Evolutionary conservation across 345 rosid genomes (phyloP).

Genomic region (Hevea brasiliensis): DNA sequence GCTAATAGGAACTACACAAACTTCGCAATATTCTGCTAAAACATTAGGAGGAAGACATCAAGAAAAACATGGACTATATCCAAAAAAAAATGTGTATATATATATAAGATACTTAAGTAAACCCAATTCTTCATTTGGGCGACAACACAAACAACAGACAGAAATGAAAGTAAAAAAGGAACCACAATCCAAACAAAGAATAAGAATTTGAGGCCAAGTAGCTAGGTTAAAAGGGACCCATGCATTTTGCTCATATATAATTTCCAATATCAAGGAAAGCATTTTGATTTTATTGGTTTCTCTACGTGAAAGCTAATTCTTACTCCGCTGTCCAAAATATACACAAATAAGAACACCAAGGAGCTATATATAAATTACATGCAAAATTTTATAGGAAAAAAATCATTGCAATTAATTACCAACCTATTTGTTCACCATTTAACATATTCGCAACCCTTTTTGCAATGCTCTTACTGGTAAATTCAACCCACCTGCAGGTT

Average conservation of each 20-base stretch:
- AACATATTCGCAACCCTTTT: constrained; percentile 80
- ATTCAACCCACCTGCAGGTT: constrained; percentile 87
- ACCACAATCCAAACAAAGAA: neutral
- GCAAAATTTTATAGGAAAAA: neutral
- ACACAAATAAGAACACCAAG: neutral
- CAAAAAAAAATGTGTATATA: neutral
- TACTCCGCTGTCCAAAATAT: neutral
- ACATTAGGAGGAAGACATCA: neutral
- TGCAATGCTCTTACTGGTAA: constrained; percentile 66
- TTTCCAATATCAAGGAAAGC: neutral
- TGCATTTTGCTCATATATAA: neutral
- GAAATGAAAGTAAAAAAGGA: neutral
- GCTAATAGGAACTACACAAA: neutral
- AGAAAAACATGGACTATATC: neutral
- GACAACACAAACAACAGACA: neutral
- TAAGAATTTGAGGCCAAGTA: neutral
- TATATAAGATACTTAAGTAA: neutral
- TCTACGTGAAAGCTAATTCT: neutral
- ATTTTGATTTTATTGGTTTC: neutral
- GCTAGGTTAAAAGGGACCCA: neutral
- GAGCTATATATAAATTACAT: neutral
- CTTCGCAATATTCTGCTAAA: neutral
- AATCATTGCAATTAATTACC: neutral
- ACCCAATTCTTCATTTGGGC: neutral
- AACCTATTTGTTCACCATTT: constrained; percentile 93